A percentile compares a stretch with the other conserved stretches of the same genome.
Evolutionary conservation across 192 early-diverging fungal species (phyloP).

Genomic region (Podila epigama): DNA sequence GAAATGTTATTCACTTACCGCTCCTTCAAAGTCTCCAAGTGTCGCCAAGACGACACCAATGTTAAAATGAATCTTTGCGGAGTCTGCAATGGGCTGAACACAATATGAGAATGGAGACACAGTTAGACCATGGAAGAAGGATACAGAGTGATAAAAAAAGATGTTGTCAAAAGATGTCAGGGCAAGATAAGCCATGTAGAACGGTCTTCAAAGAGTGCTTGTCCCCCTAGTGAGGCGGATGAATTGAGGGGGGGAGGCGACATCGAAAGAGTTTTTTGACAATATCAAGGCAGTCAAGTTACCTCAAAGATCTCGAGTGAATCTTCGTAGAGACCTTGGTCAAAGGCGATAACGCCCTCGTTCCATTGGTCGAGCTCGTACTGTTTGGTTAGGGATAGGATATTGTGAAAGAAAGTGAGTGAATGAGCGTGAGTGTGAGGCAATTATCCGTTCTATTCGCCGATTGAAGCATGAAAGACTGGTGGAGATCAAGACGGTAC

Average conservation of each 20-base stretch:
- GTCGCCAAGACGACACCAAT: conserved; percentile 85
- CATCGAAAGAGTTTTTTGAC: neutral
- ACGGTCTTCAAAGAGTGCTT: neutral
- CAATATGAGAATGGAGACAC: neutral
- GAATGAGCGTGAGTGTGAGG: neutral
- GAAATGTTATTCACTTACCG: conserved; percentile 68
- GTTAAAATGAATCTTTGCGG: conserved; percentile 96
- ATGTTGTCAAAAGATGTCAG: neutral
- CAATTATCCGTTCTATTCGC: neutral
- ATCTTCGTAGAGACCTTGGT: conserved; percentile 71
- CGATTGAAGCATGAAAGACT: neutral
- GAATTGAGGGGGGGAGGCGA: no score
- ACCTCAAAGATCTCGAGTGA: conserved; percentile 77
- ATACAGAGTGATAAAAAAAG: no score
- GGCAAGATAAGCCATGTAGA: conserved; percentile 3
- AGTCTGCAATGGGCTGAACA: conserved; percentile 81
- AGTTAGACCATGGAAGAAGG: neutral
- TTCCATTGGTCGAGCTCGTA: conserved; percentile 87
- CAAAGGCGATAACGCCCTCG: conserved; percentile 77
- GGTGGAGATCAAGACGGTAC: no score
- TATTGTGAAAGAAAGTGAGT: neutral
- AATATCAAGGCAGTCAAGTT: no score
- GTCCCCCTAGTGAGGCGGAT: neutral
- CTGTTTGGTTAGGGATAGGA: conserved; percentile 35
- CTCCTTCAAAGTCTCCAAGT: conserved; percentile 75